phyloP scores from a whole-genome alignment of 257 asterid genomes.

The Sherardia arvensis region DNA sequence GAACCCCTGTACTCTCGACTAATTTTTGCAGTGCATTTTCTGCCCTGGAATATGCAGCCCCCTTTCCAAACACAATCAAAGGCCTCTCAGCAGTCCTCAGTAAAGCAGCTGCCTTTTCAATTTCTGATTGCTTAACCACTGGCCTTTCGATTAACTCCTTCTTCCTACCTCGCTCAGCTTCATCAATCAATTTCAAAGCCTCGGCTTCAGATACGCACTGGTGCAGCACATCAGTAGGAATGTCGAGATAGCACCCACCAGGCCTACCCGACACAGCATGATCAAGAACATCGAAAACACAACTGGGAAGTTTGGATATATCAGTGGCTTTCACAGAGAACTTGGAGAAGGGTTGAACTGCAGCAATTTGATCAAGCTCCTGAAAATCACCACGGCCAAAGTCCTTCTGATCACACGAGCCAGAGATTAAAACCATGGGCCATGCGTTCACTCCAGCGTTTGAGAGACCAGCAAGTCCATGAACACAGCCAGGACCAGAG shows the following conservation, averaged over 20 bases:
- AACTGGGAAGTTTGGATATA: neutral
- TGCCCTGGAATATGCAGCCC: slow-evolving; percentile 1
- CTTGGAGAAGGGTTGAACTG: neutral
- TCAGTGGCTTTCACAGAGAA: neutral
- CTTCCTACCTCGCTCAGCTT: neutral
- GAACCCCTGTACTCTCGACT: slow-evolving; percentile 1
- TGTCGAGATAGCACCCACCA: neutral
- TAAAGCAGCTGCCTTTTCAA: neutral
- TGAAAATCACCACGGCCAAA: slow-evolving; percentile 1
- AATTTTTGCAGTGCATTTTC: neutral
- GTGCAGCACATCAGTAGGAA: slow-evolving; percentile 1
- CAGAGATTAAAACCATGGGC: slow-evolving; percentile 1
- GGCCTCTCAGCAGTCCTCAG: slow-evolving; percentile 1
- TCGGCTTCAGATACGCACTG: neutral
- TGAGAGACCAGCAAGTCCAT: neutral
- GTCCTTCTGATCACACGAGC: neutral
- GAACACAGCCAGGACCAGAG: neutral
- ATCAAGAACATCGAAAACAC: neutral
- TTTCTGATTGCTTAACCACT: neutral
- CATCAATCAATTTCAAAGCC: neutral
- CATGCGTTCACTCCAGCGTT: neutral
- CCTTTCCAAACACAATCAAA: slow-evolving; percentile 1
- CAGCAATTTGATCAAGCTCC: slow-evolving; percentile 5
- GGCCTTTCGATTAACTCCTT: neutral
- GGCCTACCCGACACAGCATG: neutral